These are phyloP conservation scores for Podospora australis DNA, from an alignment of 495 filamentous ascomycete genomes.

Conservation along the genomic window DNA sequence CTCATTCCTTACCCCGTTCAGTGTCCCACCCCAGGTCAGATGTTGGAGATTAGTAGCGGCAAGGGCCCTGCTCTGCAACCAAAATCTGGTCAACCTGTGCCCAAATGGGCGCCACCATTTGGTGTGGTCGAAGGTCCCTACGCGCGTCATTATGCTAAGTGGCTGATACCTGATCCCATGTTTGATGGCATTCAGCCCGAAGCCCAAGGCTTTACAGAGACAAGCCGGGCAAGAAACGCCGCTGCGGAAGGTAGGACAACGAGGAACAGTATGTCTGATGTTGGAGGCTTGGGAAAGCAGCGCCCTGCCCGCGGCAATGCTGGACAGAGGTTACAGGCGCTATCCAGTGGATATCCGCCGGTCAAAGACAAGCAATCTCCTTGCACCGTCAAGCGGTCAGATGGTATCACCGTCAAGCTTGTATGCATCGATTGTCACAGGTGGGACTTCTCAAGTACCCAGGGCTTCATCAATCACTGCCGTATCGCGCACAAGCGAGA, in stretches of 20 bases:
- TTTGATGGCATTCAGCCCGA: constrained; percentile 65
- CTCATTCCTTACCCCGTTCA: constrained; percentile 77
- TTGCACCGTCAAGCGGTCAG: constrained; percentile 46
- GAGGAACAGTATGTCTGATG: constrained; percentile 62
- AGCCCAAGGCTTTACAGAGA: constrained; percentile 26
- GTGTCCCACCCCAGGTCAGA: constrained; percentile 52
- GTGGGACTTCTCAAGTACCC: constrained; percentile 87
- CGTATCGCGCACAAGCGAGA: constrained; percentile 88
- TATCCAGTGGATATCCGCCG: constrained; percentile 65
- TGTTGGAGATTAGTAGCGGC: constrained; percentile 62
- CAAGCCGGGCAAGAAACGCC: constrained; percentile 31
- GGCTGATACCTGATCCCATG: constrained; percentile 80
- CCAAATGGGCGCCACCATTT: constrained; percentile 69
- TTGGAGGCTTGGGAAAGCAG: constrained; percentile 47
- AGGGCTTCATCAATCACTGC: constrained; percentile 98
- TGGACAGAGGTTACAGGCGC: constrained; percentile 59
- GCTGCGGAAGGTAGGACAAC: constrained; percentile 64
- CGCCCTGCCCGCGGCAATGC: constrained; percentile 54
- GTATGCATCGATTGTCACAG: constrained; percentile 83
- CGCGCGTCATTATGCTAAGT: constrained; percentile 84
- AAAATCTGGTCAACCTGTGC: constrained; percentile 51
- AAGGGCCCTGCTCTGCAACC: constrained; percentile 57
- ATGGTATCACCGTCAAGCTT: constrained; percentile 61
- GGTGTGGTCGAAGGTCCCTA: constrained; percentile 90
- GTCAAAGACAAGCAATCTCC: constrained; percentile 58